Conservation (phyloP, 2,329 filamentous ascomycete species). For the Scytalidium sp. region DNA sequence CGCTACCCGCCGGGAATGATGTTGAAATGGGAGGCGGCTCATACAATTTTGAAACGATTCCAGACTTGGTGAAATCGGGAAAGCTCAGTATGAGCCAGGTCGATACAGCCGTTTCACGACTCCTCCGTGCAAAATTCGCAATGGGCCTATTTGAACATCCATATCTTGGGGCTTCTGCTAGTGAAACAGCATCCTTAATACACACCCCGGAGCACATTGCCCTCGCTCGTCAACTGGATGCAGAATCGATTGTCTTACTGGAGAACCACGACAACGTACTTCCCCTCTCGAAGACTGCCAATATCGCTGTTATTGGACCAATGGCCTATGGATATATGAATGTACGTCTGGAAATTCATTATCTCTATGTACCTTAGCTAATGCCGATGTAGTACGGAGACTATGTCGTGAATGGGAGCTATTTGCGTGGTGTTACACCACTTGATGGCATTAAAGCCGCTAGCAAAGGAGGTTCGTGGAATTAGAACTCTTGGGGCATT, state of each 20-base stretch:
- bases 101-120: conserved; percentile 63
- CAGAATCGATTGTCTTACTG: conserved; percentile 75
- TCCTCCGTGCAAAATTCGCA: conserved; percentile 66
- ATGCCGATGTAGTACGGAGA: conserved; percentile 59
- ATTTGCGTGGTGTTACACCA: conserved; percentile 65
- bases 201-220: conserved; percentile 66
- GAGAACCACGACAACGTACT: conserved; percentile 70
- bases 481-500: not conserved
- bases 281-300: conserved; percentile 64
- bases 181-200: conserved; percentile 55
- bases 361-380: conserved; percentile 1
- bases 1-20: conserved; percentile 67
- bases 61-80: conserved; percentile 58
- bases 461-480: conserved; percentile 44
- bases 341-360: conserved; percentile 36
- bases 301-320: conserved; percentile 70
- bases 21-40: conserved; percentile 76
- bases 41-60: conserved; percentile 67
- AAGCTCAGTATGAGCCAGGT: conserved; percentile 57
- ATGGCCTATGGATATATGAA: conserved; percentile 73
- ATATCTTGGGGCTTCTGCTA: conserved; percentile 54
- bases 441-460: conserved; percentile 64
- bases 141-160: conserved; percentile 71
- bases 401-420: conserved; percentile 65
- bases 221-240: conserved; percentile 71